Evolutionary conservation across 768 basidiomycete species (phyloP), one percentile per base, ranked within the genome.

Genomic region (Suillus decipiens): DNA sequence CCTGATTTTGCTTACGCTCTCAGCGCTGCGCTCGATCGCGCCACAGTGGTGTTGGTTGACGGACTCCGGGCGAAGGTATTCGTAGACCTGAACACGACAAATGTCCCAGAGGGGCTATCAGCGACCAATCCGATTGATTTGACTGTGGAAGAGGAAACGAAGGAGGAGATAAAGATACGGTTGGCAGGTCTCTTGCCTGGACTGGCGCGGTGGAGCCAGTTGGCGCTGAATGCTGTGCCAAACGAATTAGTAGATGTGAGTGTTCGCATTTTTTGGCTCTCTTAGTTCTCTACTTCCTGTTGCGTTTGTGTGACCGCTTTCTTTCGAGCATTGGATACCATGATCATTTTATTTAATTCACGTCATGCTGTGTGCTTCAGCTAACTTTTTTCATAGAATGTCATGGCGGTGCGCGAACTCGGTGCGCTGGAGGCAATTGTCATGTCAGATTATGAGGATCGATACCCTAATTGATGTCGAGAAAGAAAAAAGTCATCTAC

Each of bases 191-290:
- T 96, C 67, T 76, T 98, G 34, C 95, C 95, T 5, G 89, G 86
- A 1, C 76, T 97, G 47, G 87, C 90, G 61, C 79, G 86, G 62
- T 95, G 94, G 93, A 89, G 88, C 69, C 84, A 84, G 66, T 63
- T 86, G 63, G 87, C 88, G 43, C 72, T 94, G 67, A 82, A 86
- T 65, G 84, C 84, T 19, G 72, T 89, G 61, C 92, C 91, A 41
- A 93, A 92, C 72, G 92, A 91, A 72, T 77, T 94, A 66, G 84
- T 93, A 33, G 93, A 95, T 78, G 94, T 93, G 71, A 75, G 90
- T 83, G 8, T 24, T 22, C 14, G 10, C 57, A 45, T 22, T 48
- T 54, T 28, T 62, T 11, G 22, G 11, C 12, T 39, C 39, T 39
- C 15, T 6, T 41, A 5, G 39, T 17, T 17, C 39, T 41, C 3